Base-by-base conservation (phyloP, 164 flowering plant species). In the Liriodendron chinense region DNA sequence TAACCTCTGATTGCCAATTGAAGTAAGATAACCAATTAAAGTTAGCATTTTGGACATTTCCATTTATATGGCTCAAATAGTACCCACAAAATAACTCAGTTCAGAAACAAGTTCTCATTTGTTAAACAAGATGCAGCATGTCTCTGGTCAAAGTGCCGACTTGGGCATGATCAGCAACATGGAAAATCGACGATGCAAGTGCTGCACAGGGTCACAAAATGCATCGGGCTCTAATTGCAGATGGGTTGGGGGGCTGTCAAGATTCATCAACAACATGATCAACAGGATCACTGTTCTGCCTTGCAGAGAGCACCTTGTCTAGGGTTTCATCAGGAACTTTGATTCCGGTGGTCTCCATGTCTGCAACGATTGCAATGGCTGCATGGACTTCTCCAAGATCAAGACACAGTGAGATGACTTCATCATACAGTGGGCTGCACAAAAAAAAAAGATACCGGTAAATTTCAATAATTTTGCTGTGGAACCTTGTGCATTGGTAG, bases 301-400 rank as follows among this genome's bases (percentile, higher is more conserved):
- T 91, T 20, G 96, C 96, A 76, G 94, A 80, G 62, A 96, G 91
- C 43, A 96, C 94, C 79, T 79, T 82, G 76, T 96, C 99, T 18
- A 93, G 80, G 23, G 86, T 92, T 74, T 89, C 80, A 56, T 89
- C 95, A 23, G 95, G 87, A 10, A 93, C 97, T 21, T 82, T 80
- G 71, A 93, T 92, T 76, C 98, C 98, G 53, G 91, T 77, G 13
- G 90, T 90, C 83, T 96, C 98, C 90, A 93, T 74, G 75, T 96
- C 98, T 68, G 99, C 94, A 49, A 92, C 96, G 26, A 96, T 88
- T 16, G 98, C 99, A 74, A 93, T 80, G 75, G 98, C 95, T 25
- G 98, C 97, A 81, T 95, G 96, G 43, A 87, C 89, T 76, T 95
- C 98, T 53, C 97, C 94, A 64, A 96, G 88, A 64, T 93, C 97